Base-by-base conservation (phyloP, 768 basidiomycete species). In the Mycena epipterygia region DNA sequence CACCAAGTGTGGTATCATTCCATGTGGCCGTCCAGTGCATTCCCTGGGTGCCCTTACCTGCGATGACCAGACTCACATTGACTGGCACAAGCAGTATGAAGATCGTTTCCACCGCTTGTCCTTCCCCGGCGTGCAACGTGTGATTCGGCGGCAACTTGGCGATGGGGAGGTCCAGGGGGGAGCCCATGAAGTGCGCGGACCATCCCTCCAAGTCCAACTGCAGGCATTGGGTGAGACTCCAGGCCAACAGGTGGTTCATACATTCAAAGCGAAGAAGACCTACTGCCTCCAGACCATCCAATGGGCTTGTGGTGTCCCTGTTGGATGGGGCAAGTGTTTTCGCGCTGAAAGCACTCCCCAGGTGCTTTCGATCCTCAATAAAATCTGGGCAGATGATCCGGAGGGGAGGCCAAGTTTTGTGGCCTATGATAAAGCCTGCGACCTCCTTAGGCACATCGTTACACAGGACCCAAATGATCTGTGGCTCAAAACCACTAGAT, bases 301-400 rank as follows among this genome's bases (percentile, higher is more conserved):
- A 35, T 74, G 73, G 73, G 71, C 73, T 17, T 74, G 73, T 52
- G 70, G 73, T 3, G 16, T 35, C 4, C 73, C 73, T 4, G 65
- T 74, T 42, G 73, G 56, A 3, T 74, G 72, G 72, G 73, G 62
- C 11, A 74, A 66, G 42, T 73, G 68, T 46, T 74, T 70, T 73
- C 52, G 56, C 23, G 60, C 62, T 1, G 72, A 74, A 46, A 65
- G 73, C n/a, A 19, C 62, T 6, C 51, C 73, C 2, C 72, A 73
- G 55, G 73, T 73, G 8, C 66, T 74, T 25, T 21, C 19, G 4
- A 42, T 73, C 33, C n/a, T 67, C 1, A 37, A 74, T 29, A 35
- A 42, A 49, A 51, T 60, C 5, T 74, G 71, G 72, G 65, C 35
- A 17, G 32, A 21, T 39, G 5, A 44, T 35, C 57, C 63, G 25